phyloP scores from a whole-genome alignment of 352 stramenopile genomes.

The Phytophthora pinifolia region DNA sequence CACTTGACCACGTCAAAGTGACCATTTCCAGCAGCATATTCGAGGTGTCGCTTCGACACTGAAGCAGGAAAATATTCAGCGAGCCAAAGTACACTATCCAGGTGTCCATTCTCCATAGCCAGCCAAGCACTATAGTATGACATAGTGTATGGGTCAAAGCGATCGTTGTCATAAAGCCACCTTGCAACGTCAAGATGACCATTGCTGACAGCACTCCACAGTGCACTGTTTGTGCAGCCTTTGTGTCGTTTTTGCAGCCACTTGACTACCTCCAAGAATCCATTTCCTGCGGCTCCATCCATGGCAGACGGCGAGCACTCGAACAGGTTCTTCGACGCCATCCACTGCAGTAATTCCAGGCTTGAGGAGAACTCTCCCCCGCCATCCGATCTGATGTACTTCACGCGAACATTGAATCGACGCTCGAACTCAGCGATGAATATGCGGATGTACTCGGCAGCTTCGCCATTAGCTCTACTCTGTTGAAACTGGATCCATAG shows the following conservation, averaged over 20 bases:
- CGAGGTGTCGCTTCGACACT: background rate
- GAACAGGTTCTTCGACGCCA: background rate
- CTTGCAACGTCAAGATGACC: background rate
- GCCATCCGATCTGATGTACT: too few relatives aligned
- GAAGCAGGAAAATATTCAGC: background rate
- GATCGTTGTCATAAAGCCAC: background rate
- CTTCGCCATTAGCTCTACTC: background rate
- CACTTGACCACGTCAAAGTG: background rate
- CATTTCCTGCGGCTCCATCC: background rate
- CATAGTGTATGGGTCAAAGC: background rate
- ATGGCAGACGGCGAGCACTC: background rate
- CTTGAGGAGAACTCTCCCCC: background rate
- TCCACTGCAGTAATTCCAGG: background rate
- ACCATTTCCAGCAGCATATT: background rate
- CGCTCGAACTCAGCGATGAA: background rate
- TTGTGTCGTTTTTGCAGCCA: background rate
- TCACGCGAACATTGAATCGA: background rate
- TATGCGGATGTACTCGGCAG: background rate
- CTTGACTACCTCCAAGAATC: conserved; percentile 18
- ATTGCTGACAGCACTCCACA: background rate
- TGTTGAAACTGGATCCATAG: background rate
- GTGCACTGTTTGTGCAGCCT: background rate
- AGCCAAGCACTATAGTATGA: background rate
- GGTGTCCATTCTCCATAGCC: background rate
- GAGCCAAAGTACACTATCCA: background rate